Base-by-base conservation (phyloP, 352 stramenopile species). In the Globisporangium nagaii region DNA sequence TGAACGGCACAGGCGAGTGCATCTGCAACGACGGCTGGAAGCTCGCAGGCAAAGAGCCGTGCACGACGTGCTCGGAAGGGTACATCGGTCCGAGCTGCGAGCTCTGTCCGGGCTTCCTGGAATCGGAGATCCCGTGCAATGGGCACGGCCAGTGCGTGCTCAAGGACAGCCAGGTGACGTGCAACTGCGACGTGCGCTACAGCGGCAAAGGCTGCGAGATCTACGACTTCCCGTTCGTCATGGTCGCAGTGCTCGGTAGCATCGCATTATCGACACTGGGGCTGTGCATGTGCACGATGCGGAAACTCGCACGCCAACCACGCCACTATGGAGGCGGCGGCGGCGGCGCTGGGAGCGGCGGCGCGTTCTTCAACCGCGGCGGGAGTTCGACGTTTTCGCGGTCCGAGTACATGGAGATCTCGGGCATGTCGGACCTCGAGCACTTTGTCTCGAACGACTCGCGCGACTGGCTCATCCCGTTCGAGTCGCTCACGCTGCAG, bases 391-490 rank as follows among this genome's bases (percentile, higher is more conserved):
- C 37, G 24, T 93, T 92, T 44, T 86, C 80, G 22, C 71, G 81
- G 22, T 89, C 83, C 9, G 84, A 90, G 60, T 94, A 94, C 55
- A 70, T 94, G 12, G 84, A 94, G 39, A 94, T 94, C 56, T 86
- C 81, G 34, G 79, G 87, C 55, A 85, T 94, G 81, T 74, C 79
- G 31, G 84, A 94, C 53, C 64, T 94, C 35, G 84, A 94, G 65
- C 90, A 88, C 49, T 94, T 94, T 37, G 84, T 95, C 9, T 91
- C 81, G 28, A 91, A 90, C 53, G 84, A 93, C 60, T 88, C 74
- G 17, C 72, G 80, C 43, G 86, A 96, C 58, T 96, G 86, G 86
- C 71, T 96, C n/a, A 94, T 96, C 35, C 83, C 81, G 41, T 95
- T 94, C 37, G 79, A 95, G 60, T 85, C 87, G 40, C 70, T 96